These are phyloP conservation scores for Austroboletus novae-zelandiae DNA, from an alignment of 1,284 basidiomycete genomes.

Conservation along the genomic window DNA sequence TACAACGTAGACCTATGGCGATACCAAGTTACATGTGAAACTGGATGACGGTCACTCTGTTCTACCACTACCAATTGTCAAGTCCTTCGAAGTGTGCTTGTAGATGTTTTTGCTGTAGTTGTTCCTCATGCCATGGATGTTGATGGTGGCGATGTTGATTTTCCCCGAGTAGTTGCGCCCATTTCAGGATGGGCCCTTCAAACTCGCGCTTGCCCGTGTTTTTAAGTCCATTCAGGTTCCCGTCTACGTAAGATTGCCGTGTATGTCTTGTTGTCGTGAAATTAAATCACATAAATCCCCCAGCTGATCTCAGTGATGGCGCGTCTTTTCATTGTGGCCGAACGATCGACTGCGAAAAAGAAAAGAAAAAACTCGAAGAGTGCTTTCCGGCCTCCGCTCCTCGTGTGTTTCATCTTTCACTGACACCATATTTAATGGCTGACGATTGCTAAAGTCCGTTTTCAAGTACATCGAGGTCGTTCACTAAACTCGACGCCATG, in stretches of 20 bases:
- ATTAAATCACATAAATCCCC: slow-evolving; percentile 5
- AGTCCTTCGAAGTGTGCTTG: background rate
- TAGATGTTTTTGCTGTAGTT: background rate
- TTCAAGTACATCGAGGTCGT: background rate
- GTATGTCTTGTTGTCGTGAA: background rate
- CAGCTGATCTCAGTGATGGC: background rate
- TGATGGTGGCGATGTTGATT: background rate
- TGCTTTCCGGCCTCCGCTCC: background rate
- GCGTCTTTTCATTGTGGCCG: background rate
- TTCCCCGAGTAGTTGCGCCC: background rate
- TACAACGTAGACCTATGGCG: background rate
- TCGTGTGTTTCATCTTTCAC: background rate
- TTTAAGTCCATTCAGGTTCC: background rate
- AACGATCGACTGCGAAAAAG: background rate
- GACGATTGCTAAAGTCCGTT: background rate
- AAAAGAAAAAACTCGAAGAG: background rate
- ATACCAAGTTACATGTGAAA: background rate
- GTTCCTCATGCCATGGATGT: background rate
- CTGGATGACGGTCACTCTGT: background rate
- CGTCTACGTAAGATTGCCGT: background rate
- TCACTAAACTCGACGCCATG: slow-evolving; percentile 7
- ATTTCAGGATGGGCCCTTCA: background rate
- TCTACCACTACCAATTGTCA: background rate
- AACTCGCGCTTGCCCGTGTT: background rate
- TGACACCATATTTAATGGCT: background rate